A percentile compares a stretch with the other conserved stretches of the same genome.
Conservation (phyloP, 2,329 filamentous ascomycete species). For the Sarocladium brachiariae region DNA sequence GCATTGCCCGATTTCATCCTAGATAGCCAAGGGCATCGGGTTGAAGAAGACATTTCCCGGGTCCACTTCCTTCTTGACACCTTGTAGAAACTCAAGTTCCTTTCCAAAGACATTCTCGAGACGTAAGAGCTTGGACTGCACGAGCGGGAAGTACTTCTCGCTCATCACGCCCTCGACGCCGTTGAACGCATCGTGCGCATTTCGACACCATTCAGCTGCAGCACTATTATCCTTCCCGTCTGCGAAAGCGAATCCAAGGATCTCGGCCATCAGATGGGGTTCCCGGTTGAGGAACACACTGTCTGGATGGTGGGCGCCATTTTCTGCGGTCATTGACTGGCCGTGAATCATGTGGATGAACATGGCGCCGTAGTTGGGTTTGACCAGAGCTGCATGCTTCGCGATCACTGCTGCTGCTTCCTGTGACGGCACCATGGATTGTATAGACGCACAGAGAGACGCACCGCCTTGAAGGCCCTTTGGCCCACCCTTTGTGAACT, state of each 20-base stretch:
- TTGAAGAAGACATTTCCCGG: constrained; percentile 2
- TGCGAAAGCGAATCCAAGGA: background rate
- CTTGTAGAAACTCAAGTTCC: background rate
- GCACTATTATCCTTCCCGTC: background rate
- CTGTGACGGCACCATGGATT: background rate
- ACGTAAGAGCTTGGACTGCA: background rate
- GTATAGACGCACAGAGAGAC: background rate
- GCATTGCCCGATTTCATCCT: too few relatives aligned
- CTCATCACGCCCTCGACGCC: background rate
- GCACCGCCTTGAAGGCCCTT: background rate
- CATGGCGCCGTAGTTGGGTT: background rate
- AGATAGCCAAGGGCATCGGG: background rate
- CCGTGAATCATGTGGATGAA: constrained; percentile 9
- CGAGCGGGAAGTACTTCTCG: background rate
- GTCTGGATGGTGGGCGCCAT: background rate
- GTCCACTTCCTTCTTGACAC: constrained; percentile 2
- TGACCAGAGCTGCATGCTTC: background rate
- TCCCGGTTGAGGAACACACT: background rate
- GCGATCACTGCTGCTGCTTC: background rate
- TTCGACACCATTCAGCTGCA: background rate
- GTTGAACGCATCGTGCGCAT: background rate
- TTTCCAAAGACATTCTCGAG: background rate
- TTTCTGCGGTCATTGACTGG: background rate
- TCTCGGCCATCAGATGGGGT: constrained; percentile 3
- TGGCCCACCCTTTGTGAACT: background rate